Evolutionary conservation across 331 rosid species (phyloP), one percentile per base, ranked within the genome.

Genomic region (Phaseolus coccineus): DNA sequence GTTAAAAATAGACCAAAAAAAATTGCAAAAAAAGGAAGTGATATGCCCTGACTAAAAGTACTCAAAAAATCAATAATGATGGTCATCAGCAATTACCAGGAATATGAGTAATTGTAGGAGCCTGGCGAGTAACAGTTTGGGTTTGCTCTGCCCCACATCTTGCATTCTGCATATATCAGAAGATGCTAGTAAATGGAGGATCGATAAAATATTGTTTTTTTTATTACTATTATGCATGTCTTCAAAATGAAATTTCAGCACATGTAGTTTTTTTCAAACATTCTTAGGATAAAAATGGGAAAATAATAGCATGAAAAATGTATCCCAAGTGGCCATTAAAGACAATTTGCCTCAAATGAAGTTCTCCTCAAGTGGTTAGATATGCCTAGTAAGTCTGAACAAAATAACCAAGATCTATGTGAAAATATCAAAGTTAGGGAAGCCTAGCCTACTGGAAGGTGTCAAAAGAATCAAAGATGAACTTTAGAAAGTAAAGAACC

Each of bases 61-160:
- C 3, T 75, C 53, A 62, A 27, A 72, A 50, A 50, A 62, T 63
- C 71, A 59, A 11, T 16, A 24, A 58, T 37, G 69, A 53, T 13
- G 2, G 24, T 27, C 39, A 25, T 64, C 2, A 52, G 77, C 68
- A 63, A 68, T 85, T 91, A 95, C 99, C 94, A 39, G 98, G 96
- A 83, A 91, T 24, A 77, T 90, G 93, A 74, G 98, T 96, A 28
- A 96, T 96, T 66, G 99, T 96, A 25, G 99, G 99, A 73, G 99
- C 91, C 81, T 96, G 82, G 24, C 91, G 94, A 9, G 90, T 84
- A 64, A 96, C 86, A 1, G 97, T 93, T 76, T 93, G 97, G 13
- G 99, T 93, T 90, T 96, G 99, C 86, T 90, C 97, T 1, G 98
- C 91, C 39, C 84, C 82, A 62, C 96, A 91, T 80, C 90, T 86